Base-by-base conservation (phyloP, 768 basidiomycete species). In the Favolaschia claudopus region DNA sequence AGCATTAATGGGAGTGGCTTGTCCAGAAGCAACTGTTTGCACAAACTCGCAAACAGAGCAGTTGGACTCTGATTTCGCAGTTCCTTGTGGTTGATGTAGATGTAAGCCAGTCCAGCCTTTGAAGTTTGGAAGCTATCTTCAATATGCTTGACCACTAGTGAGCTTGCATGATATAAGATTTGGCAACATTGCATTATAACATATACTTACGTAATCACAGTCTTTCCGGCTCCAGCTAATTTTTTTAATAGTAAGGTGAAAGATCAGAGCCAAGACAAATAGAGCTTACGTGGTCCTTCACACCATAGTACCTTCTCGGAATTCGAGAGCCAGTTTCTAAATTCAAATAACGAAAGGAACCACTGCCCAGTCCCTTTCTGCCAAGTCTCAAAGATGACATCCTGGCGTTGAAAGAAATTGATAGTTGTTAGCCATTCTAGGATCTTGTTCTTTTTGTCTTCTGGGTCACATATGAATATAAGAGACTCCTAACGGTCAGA, bases 181-280 rank as follows among this genome's bases (percentile, higher is more conserved):
- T 24, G n/a, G n/a, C n/a, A 51, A 22, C 7, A 42, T 24, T 7
- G 7, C 3, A 27, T 9, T 33, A 34, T 25, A 36, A 2, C 7
- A 28, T 17, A n/a, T 28, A 36, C 55, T 15, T n/a, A 49, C 55
- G 19, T 47, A 29, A 56, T 33, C 12, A 56, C 44, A 31, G 55
- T 56, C 10, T 56, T 56, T 25, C 57, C 57, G 2, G 57, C 42
- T 7, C 57, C 57, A 8, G 56, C 56, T 58, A 19, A n/a, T 38
- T 19, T 15, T 8, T 29, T 4, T 40, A 3, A 19, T n/a, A 31
- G 7, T 10, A 13, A 22, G 19, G 19, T 9, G n/a, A n/a, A 19
- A 19, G 27, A 8, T n/a, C n/a, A n/a, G n/a, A 34, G 14, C 5
- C 2, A 36, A 19, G 1, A 12, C 14, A 15, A 14, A 31, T 10